Evolutionary conservation across 1,284 basidiomycete species (phyloP), one percentile per base, ranked within the genome.

Genomic region (Apiotrichum porosum): DNA sequence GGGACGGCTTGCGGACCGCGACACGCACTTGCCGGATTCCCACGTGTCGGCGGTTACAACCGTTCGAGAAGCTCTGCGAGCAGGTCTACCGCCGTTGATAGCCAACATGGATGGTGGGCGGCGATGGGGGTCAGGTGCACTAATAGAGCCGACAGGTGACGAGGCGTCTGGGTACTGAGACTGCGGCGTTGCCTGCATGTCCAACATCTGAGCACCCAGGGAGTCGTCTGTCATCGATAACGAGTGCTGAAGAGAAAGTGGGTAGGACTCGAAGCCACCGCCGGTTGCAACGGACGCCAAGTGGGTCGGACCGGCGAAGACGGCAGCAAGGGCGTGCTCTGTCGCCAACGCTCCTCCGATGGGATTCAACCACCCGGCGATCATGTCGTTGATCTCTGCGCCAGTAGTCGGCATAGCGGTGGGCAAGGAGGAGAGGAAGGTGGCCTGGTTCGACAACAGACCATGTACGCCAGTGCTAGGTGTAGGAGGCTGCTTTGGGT

Each of bases 331-430:
- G 3, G 48, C 48, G 21, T 30, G 39, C 22, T 39, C 45, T 2
- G 44, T 39, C 13, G 41, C 32, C 8, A 40, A 15, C 2, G 42
- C 44, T 5, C 45, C 50, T 3, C 44, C 45, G 9, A 47, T 42
- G 17, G 47, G 50, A 13, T 43, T 36, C 9, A 52, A 33, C 50
- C 50, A 52, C 17, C 35, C 37, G 1, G 42, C 42, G 3, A 52
- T 38, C 37, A 52, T 22, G 5, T 37, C 24, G 37, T 52, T 42
- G 5, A 52, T 15, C n/a, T 26, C 45, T 9, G 36, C 18, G 3
- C 45, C 21, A 5, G 42, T 30, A 0, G 49, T 38, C 17, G 33
- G 26, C 15, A 19, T 3, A 2, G 24, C 14, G 0, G 42, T 24
- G 17, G 35, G 32, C 15, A 42, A 41, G 13, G 8, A 17, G 23